Evolutionary conservation across 352 stramenopile species (phyloP).

Genomic region (Ophiocytium majus): DNA sequence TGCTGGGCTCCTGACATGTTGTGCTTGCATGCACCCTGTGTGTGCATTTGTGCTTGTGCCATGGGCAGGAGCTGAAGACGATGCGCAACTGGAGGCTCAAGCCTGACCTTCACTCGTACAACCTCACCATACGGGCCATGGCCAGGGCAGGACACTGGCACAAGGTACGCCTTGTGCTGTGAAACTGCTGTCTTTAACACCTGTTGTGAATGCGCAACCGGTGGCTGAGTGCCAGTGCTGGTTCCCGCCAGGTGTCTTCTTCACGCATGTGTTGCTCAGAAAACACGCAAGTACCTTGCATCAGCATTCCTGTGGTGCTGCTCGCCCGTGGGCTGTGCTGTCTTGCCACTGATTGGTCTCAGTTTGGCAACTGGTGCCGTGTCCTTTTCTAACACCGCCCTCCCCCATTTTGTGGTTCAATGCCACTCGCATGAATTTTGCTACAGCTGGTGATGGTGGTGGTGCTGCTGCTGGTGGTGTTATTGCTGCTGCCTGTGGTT

Average conservation of each 20-base stretch:
- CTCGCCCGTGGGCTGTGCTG: background rate
- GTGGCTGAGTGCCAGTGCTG: background rate
- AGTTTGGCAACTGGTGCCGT: no score
- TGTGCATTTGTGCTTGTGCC: no score
- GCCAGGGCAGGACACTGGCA: constrained; percentile 3
- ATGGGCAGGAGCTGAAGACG: background rate
- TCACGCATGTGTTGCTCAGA: no score
- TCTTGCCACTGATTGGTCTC: background rate
- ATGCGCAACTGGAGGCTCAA: constrained; percentile 13
- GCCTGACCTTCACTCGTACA: constrained; percentile 12
- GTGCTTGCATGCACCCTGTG: no score
- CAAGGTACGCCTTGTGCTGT: background rate
- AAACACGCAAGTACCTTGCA: no score
- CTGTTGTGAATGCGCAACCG: background rate
- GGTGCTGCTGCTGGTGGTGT: no score
- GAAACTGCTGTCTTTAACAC: background rate
- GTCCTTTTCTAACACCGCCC: no score
- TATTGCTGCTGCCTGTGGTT: no score
- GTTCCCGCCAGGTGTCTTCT: background rate
- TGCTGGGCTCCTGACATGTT: no score
- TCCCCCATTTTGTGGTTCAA: no score
- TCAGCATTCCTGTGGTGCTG: background rate
- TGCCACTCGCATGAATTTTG: no score
- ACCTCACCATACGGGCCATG: constrained; percentile 14
- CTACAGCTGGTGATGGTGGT: no score